Percentiles rank a stretch among this genome's conserved stretches.
These are phyloP conservation scores for Chytridiales sp. DNA, from an alignment of 371 early-diverging fungal species.

Conservation along the genomic window DNA sequence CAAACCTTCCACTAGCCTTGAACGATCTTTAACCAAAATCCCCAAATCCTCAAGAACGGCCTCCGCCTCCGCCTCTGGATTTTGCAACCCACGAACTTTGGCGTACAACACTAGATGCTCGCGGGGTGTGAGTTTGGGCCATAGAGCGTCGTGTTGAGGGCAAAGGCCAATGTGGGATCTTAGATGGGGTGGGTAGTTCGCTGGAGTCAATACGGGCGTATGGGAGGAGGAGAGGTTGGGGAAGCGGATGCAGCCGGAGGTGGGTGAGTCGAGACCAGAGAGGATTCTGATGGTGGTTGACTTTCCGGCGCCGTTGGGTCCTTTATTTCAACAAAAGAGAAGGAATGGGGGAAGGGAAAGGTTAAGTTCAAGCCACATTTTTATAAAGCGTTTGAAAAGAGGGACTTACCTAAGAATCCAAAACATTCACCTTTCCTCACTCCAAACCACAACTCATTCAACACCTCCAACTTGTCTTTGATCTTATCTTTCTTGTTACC, in stretches of 20 bases:
- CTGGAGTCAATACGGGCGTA: conserved; percentile 43
- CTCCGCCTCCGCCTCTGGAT: not conserved
- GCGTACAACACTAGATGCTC: conserved; percentile 42
- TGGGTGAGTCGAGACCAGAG: conserved; percentile 23
- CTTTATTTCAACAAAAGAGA: conserved; percentile 8
- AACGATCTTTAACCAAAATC: conserved; percentile 27
- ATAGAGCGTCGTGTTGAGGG: conserved; percentile 41
- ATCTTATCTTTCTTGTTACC: not conserved
- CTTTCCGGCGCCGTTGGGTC: conserved; percentile 52
- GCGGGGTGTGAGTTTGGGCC: conserved; percentile 27
- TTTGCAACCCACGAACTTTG: conserved; percentile 18
- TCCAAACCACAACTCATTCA: conserved; percentile 27
- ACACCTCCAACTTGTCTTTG: conserved; percentile 6
- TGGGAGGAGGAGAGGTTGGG: conserved; percentile 1
- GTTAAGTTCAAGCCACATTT: conserved; percentile 7
- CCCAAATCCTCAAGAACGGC: not conserved
- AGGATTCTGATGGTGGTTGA: conserved; percentile 43
- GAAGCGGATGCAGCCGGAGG: conserved; percentile 16
- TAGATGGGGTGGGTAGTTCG: too few relatives aligned
- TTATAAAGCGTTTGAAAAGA: conserved; percentile 10
- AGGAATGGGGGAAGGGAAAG: not conserved
- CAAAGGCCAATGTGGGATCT: too few relatives aligned
- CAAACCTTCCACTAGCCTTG: conserved; percentile 37
- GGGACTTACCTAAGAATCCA: conserved; percentile 27
- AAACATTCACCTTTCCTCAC: conserved; percentile 33